Percentiles rank a stretch among this genome's conserved stretches.
These are phyloP conservation scores for Fusarium udum DNA, from an alignment of 2,329 filamentous ascomycete species.

Conservation along the genomic window DNA sequence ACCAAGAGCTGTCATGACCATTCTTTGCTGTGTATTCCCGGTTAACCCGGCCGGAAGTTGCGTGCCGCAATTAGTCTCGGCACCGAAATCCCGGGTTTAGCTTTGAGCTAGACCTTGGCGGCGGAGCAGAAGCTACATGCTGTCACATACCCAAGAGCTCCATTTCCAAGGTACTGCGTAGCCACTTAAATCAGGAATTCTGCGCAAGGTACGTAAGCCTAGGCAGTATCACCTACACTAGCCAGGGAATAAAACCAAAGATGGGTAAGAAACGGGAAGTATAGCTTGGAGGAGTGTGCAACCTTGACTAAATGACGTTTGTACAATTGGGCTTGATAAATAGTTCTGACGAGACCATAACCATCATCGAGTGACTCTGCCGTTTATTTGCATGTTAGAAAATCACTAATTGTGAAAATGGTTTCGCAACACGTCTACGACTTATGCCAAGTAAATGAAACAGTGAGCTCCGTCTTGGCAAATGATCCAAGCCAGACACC, in stretches of 20 bases:
- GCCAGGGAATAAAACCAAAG: background rate
- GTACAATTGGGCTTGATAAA: background rate
- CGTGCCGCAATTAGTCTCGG: constrained; percentile 14
- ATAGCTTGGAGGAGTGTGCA: background rate
- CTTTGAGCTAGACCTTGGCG: background rate
- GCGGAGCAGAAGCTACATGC: background rate
- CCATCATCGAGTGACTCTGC: background rate
- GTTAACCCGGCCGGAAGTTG: constrained; percentile 23
- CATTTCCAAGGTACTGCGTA: background rate
- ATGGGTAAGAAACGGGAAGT: background rate
- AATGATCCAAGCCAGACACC: constrained; percentile 63
- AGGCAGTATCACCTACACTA: background rate
- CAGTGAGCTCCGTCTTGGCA: constrained; percentile 67
- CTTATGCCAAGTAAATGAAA: constrained; percentile 62
- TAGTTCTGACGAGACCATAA: background rate
- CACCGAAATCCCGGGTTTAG: constrained; percentile 5
- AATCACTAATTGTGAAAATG: constrained; percentile 22
- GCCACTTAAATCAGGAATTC: background rate
- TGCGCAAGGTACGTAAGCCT: constrained; percentile 9
- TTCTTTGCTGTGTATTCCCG: background rate
- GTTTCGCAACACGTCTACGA: constrained; percentile 52
- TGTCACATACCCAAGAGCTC: background rate
- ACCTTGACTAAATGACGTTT: constrained; percentile 8
- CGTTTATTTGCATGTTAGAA: background rate
- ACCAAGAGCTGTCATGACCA: background rate